phyloP scores from a whole-genome alignment of 1,139 yeast species.

The Hemisphaericaspora subhashii region DNA sequence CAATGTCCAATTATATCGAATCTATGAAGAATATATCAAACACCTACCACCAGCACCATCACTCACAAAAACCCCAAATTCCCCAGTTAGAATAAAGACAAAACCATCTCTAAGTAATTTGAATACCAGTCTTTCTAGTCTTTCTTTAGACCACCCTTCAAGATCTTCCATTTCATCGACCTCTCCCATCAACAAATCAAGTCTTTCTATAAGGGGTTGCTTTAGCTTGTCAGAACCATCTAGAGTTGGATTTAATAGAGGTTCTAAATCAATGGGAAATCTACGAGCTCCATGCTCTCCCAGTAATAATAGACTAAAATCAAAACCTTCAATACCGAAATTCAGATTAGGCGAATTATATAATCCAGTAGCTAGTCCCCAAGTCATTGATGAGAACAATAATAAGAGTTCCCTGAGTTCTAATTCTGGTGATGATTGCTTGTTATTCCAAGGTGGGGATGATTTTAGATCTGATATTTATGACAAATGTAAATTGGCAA shows the following conservation, averaged over 20 bases:
- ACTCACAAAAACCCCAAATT: conserved; percentile 4
- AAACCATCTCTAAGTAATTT: conserved; percentile 3
- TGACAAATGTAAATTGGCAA: conserved; percentile 30
- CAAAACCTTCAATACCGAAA: conserved; percentile 26
- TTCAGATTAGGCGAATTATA: conserved; percentile 25
- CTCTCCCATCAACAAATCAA: too few species aligned
- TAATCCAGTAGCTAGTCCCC: conserved; percentile 26
- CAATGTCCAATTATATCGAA: conserved; percentile 61
- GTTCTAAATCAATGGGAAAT: conserved; percentile 18
- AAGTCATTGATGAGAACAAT: conserved; percentile 4
- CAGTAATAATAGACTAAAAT: conserved; percentile 15
- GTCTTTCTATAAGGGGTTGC: too few species aligned
- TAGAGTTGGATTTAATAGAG: too few species aligned
- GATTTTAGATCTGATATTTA: conserved; percentile 18
- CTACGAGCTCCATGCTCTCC: conserved; percentile 16
- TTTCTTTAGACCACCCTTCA: conserved; percentile 3
- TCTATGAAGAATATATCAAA: conserved; percentile 38
- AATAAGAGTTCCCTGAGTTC: not conserved
- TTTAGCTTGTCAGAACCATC: too few species aligned
- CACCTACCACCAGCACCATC: conserved; percentile 14
- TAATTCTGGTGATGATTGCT: not conserved
- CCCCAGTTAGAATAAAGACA: conserved; percentile 1
- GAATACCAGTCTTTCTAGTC: not conserved
- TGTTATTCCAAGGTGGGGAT: not conserved
- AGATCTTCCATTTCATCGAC: conserved; percentile 11